Evolutionary conservation across 805 yeast genomes (phyloP), one percentile per base, ranked within the genome.

Genomic region (Metschnikowia lochheadii): DNA sequence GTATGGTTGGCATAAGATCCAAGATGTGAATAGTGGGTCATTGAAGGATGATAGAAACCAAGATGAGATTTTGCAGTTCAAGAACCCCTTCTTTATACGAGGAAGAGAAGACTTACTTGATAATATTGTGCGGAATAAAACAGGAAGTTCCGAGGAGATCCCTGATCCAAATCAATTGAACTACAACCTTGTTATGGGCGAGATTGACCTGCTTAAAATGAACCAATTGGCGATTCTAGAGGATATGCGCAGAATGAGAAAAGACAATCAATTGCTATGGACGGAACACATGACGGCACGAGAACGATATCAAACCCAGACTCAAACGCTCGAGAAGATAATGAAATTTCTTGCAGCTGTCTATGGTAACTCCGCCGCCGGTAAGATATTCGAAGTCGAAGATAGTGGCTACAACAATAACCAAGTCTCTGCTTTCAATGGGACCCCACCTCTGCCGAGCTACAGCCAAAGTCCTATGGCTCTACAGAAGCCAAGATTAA

Each of bases 1-100:
- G 99, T 94, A 94, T 65, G 99, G 99, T 10, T 94, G 97, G 97
- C 98, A 91, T 72, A 94, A 94, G 69, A 94, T 94, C 3, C 99
- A 94, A 68, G 98, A 94, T 68, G 82, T 91, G 20, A 87, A 72
- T 50, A 79, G 86, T 23, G 97, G 95, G 2, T 79, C 91, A 4
- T 69, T 83, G 52, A 63, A 63, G 42, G 68, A 64, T 36, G 73
- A 79, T 49, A 71, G 68, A 37, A 76, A 72, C 50, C 69, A 70
- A 39, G 97, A 91, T 50, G 98, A 94, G 61, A 79, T 83, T 49
- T 85, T 91, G 87, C 95, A 90, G 67, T 94, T 94, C 71, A 84
- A 82, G 55, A 89, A 90, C 56, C 90, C 94, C 1, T 78, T 83
- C 62, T 94, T 94, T 65, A 72, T 82, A 35, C 76, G 78, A 52